Evolutionary conservation across 2,329 filamentous ascomycete species (phyloP).

Genomic region (Epichloe glyceriae): DNA sequence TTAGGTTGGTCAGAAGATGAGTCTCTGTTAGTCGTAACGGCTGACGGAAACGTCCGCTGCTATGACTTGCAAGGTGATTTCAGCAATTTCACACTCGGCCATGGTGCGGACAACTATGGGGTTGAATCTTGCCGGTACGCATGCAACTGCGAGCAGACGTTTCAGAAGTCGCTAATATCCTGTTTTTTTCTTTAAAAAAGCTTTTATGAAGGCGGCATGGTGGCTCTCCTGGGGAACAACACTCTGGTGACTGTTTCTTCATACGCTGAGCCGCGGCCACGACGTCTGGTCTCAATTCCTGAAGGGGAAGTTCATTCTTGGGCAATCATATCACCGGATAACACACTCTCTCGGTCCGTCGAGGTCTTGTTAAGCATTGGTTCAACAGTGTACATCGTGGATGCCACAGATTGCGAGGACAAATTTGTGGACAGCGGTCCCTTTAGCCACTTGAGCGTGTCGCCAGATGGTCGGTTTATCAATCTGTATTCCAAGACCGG

Average conservation of each 20-base stretch:
- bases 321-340: constrained; percentile 75
- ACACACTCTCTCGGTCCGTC: constrained; percentile 83
- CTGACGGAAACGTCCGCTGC: constrained; percentile 81
- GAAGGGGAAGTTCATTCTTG: constrained; percentile 74
- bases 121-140: constrained; percentile 63
- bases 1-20: constrained; percentile 97
- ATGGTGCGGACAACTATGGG: constrained; percentile 77
- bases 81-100: constrained; percentile 81
- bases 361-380: constrained; percentile 81
- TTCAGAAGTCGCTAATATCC: neutral
- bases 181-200: constrained; percentile 11
- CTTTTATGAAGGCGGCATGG: constrained; percentile 88
- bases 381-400: constrained; percentile 73
- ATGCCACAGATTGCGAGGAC: constrained; percentile 83
- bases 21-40: constrained; percentile 73
- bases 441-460: constrained; percentile 81
- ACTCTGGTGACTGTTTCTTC: constrained; percentile 73
- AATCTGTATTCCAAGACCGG: constrained; percentile 78
- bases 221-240: constrained; percentile 83
- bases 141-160: neutral
- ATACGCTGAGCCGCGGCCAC: constrained; percentile 83
- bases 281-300: constrained; percentile 62
- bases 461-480: constrained; percentile 78
- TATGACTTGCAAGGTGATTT: constrained; percentile 94
- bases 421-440: constrained; percentile 82